Conservation (phyloP, 495 filamentous ascomycete genomes). For the Penicillium angulare region DNA sequence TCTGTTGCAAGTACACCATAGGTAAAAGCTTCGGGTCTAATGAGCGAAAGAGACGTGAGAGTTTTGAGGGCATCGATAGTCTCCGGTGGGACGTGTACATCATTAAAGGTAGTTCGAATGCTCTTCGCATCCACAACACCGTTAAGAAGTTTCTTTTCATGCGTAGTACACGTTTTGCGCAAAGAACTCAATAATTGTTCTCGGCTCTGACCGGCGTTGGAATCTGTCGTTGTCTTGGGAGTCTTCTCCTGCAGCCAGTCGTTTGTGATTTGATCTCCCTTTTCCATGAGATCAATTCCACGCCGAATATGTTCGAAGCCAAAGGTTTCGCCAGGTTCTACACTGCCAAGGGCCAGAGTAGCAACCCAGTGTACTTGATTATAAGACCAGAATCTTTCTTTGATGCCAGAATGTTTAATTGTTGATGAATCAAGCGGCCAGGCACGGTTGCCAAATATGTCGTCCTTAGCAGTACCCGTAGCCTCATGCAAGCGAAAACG, state of each 20-base stretch:
- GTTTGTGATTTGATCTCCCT: constrained; percentile 33
- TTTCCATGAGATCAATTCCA: constrained; percentile 38
- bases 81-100: constrained; percentile 76
- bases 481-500: constrained; percentile 40
- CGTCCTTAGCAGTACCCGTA: constrained; percentile 32
- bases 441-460: constrained; percentile 29
- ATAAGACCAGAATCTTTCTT: constrained; percentile 56
- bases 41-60: constrained; percentile 81
- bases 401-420: constrained; percentile 44
- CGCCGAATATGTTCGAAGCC: constrained; percentile 40
- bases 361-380: constrained; percentile 61
- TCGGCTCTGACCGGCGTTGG: constrained; percentile 28
- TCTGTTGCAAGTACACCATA: constrained; percentile 94
- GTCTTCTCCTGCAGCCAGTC: constrained; percentile 39
- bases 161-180: constrained; percentile 57
- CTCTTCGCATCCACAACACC: constrained; percentile 79
- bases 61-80: constrained; percentile 88
- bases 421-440: constrained; percentile 36
- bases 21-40: constrained; percentile 89
- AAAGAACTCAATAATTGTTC: constrained; percentile 39
- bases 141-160: constrained; percentile 80
- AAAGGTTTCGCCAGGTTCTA: constrained; percentile 37
- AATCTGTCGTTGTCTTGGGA: constrained; percentile 24
- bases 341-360: constrained; percentile 57
- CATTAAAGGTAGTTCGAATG: constrained; percentile 80